Evolutionary conservation across 2,329 filamentous ascomycete species (phyloP).

Genomic region (Monilinia fructicola): DNA sequence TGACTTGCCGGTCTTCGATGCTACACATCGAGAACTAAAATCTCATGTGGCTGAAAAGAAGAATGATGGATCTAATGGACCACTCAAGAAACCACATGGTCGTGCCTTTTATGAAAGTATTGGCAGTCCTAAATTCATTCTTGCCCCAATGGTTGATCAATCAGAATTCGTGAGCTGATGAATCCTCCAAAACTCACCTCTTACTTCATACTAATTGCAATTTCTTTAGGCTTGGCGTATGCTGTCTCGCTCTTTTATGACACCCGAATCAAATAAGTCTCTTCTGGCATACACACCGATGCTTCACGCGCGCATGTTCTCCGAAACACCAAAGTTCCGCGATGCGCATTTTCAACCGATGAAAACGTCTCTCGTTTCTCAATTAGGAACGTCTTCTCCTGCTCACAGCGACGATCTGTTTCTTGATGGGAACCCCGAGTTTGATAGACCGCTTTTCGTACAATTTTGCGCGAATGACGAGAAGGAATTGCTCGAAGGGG

Average conservation of each 20-base stretch:
- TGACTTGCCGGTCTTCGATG: slow-evolving; percentile 24
- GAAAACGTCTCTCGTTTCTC: slow-evolving; percentile 41
- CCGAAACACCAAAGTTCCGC: slow-evolving; percentile 73
- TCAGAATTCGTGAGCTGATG: slow-evolving; percentile 84
- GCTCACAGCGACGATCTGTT: slow-evolving; percentile 47
- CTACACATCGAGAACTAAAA: background rate
- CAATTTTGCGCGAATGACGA: slow-evolving; percentile 95
- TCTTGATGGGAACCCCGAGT: slow-evolving; percentile 81
- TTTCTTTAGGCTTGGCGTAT: slow-evolving; percentile 82
- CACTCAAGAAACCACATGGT: slow-evolving; percentile 66
- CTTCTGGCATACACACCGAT: slow-evolving; percentile 93
- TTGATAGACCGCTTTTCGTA: slow-evolving; percentile 89
- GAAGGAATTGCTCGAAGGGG: slow-evolving; percentile 75
- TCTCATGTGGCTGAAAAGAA: background rate
- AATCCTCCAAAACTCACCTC: background rate
- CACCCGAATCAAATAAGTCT: slow-evolving; percentile 59
- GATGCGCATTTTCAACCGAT: slow-evolving; percentile 72
- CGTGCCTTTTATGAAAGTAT: slow-evolving; percentile 93
- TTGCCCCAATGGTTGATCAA: slow-evolving; percentile 98
- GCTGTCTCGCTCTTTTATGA: slow-evolving; percentile 89
- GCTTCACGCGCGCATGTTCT: slow-evolving; percentile 89
- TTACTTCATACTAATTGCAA: slow-evolving; percentile 21
- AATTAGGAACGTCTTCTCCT: slow-evolving; percentile 29
- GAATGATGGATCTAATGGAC: slow-evolving; percentile 13
- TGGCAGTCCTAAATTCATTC: slow-evolving; percentile 83